Evolutionary conservation across 2,329 filamentous ascomycete genomes (phyloP).

Genomic region (Rutstroemia sp.): DNA sequence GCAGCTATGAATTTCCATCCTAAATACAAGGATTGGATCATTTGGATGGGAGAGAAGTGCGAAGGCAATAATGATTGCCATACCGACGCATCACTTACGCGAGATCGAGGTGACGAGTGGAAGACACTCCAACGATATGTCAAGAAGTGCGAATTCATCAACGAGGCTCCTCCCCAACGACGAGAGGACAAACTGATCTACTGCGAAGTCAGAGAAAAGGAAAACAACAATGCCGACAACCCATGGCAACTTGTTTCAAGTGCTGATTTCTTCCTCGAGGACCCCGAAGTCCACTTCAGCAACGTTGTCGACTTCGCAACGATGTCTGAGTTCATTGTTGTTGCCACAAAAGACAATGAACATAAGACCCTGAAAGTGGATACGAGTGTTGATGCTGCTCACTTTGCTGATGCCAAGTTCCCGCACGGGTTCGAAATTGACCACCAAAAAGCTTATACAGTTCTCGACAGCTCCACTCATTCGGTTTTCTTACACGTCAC

Average conservation of each 20-base stretch:
- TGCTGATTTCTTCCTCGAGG: conserved; percentile 66
- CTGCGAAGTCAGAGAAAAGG: conserved; percentile 54
- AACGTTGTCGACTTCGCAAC: conserved; percentile 82
- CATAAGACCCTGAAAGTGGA: conserved; percentile 66
- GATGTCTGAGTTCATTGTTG: conserved; percentile 94
- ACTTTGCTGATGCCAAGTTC: conserved; percentile 78
- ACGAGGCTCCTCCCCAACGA: conserved; percentile 47
- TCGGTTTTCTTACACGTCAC: conserved; percentile 91
- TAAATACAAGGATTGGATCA: conserved; percentile 77
- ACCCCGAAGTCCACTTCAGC: conserved; percentile 53
- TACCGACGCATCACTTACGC: conserved; percentile 66
- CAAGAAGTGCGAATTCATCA: conserved; percentile 80
- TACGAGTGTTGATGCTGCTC: conserved; percentile 75
- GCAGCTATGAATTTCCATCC: conserved; percentile 71
- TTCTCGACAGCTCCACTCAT: conserved; percentile 90
- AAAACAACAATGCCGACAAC: conserved; percentile 55
- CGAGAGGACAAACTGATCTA: conserved; percentile 44
- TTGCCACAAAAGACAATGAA: conserved; percentile 63
- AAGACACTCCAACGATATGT: conserved; percentile 66
- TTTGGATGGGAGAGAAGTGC: conserved; percentile 77
- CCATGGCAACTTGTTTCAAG: conserved; percentile 67
- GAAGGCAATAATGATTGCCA: conserved; percentile 54
- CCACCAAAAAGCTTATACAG: conserved; percentile 79
- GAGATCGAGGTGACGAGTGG: conserved; percentile 77
- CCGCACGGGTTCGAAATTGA: conserved; percentile 75